Evolutionary conservation across 345 rosid genomes (phyloP).

Genomic region (Crucihimalaya himalaica): DNA sequence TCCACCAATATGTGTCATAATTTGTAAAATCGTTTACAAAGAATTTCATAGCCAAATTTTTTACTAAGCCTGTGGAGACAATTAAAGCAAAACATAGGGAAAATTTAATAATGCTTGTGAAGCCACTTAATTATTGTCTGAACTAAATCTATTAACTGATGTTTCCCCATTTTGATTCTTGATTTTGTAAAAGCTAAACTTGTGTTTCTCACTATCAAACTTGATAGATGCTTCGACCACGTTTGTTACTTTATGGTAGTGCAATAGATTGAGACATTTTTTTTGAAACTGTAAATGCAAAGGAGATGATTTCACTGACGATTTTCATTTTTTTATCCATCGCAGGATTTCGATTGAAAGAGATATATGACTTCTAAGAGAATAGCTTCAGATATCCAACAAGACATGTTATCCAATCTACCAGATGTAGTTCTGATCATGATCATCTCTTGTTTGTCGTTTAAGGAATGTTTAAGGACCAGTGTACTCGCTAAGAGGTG

Average conservation of each 20-base stretch:
- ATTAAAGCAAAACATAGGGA: too few relatives aligned
- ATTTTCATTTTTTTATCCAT: neutral
- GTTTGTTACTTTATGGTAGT: neutral
- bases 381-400: neutral
- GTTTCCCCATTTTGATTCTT: too few relatives aligned
- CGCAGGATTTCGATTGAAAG: neutral
- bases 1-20: too few relatives aligned
- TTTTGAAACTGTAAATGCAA: neutral
- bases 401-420: slow-evolving; percentile 35
- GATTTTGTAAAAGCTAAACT: too few relatives aligned
- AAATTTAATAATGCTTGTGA: too few relatives aligned
- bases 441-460: slow-evolving; percentile 45
- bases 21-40: too few relatives aligned
- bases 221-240: too few relatives aligned
- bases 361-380: neutral
- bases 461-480: slow-evolving; percentile 47
- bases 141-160: too few relatives aligned
- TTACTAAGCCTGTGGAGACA: too few relatives aligned
- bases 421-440: neutral
- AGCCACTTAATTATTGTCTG: too few relatives aligned
- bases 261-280: neutral
- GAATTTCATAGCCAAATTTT: too few relatives aligned
- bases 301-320: neutral
- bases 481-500: slow-evolving; percentile 41
- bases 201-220: too few relatives aligned